A percentile compares a stretch with the other conserved stretches of the same genome.
These are phyloP conservation scores for Cystobasidium slooffiae DNA, from an alignment of 1,284 basidiomycete species.

Conservation along the genomic window DNA sequence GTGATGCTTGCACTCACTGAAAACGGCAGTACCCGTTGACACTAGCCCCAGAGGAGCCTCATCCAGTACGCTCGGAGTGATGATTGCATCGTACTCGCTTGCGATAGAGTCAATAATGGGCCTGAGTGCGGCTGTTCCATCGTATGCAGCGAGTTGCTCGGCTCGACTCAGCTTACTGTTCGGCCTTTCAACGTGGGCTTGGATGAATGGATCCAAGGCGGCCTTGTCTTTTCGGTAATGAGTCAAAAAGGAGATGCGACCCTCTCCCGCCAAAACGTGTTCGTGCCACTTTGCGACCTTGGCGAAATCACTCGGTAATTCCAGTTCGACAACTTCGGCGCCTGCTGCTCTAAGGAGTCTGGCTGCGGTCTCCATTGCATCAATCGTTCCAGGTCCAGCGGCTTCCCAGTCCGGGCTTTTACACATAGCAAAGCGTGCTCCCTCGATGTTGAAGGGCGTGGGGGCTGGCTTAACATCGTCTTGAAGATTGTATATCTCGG, in stretches of 20 bases:
- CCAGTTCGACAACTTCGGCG: constrained; percentile 45
- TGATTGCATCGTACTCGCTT: constrained; percentile 26
- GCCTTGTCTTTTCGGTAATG: constrained; percentile 43
- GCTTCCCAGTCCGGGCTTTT: no score
- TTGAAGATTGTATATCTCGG: constrained; percentile 49
- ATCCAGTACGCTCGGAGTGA: constrained; percentile 29
- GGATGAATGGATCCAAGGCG: constrained; percentile 46
- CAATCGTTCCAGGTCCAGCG: no score
- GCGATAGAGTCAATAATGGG: constrained; percentile 30
- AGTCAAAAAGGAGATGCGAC: constrained; percentile 44
- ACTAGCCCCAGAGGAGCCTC: constrained; percentile 22
- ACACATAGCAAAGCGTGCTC: no score
- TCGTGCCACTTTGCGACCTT: constrained; percentile 34
- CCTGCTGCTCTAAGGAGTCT: constrained; percentile 43
- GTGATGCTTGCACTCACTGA: background rate
- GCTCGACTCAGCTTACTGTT: constrained; percentile 6
- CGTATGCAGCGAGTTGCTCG: constrained; percentile 29
- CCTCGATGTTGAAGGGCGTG: no score
- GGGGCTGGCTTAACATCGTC: constrained; percentile 49
- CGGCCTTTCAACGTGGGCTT: constrained; percentile 40
- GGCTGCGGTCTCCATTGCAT: constrained; percentile 22
- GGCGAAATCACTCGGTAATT: constrained; percentile 42
- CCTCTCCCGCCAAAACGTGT: constrained; percentile 43
- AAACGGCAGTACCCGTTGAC: constrained; percentile 26
- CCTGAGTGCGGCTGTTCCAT: constrained; percentile 33